phyloP scores from a whole-genome alignment of 306 rosid genomes.

The Ochetophila trinervis region DNA sequence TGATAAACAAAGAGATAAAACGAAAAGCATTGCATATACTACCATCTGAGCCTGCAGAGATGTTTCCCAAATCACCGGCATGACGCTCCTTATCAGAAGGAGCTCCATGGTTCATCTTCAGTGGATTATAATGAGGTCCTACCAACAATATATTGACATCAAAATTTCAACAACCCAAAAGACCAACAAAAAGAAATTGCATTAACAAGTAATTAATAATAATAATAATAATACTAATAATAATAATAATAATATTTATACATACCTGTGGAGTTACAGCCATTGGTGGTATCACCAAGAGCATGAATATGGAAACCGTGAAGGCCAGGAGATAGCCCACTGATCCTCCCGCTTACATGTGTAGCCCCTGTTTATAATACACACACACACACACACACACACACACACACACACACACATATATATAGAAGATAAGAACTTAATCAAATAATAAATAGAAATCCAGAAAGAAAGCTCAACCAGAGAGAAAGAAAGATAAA shows the following conservation, averaged over 20 bases:
- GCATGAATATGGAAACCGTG: slow-evolving; percentile 94
- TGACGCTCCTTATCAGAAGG: slow-evolving; percentile 61
- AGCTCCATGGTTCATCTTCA: slow-evolving; percentile 65
- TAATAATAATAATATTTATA: neutral
- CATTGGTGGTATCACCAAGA: slow-evolving; percentile 90
- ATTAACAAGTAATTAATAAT: neutral
- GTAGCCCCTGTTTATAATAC: slow-evolving; percentile 34
- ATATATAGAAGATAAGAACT: neutral
- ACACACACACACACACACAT: too few species aligned
- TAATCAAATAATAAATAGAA: slow-evolving; percentile 6
- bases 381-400: too few species aligned
- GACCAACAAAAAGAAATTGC: neutral
- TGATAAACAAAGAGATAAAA: neutral
- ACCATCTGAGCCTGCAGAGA: slow-evolving; percentile 68
- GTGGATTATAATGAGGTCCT: slow-evolving; percentile 82
- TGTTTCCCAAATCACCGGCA: slow-evolving; percentile 84
- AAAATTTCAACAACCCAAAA: neutral
- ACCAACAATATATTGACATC: neutral
- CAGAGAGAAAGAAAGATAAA: neutral
- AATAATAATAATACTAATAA: too few species aligned
- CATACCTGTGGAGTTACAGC: slow-evolving; percentile 91
- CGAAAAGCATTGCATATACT: slow-evolving; percentile 10
- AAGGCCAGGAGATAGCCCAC: slow-evolving; percentile 65
- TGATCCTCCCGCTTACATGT: slow-evolving; percentile 51
- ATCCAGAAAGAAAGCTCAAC: neutral